phyloP scores from a whole-genome alignment of 202 grass and related monocot species.

The Schoenoplectus triqueter region DNA sequence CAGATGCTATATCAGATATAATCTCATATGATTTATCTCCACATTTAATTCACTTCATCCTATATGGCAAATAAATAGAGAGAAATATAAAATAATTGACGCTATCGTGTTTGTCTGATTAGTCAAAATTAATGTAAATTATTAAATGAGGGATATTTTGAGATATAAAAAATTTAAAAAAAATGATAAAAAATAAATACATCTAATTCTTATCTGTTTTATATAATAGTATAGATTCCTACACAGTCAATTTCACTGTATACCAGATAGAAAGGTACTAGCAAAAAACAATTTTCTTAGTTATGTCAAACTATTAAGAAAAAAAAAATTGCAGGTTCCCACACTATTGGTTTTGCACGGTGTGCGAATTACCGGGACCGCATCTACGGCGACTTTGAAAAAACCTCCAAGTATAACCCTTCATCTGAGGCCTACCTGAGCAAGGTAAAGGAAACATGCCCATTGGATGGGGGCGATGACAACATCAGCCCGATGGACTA shows the following conservation, averaged over 20 bases:
- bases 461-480: slow-evolving; percentile 58
- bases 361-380: slow-evolving; percentile 83
- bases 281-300: slow-evolving; percentile 10
- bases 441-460: slow-evolving; percentile 74
- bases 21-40: no score
- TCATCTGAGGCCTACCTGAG: slow-evolving; percentile 58
- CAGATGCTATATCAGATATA: no score
- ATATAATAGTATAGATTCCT: no score
- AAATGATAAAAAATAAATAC: no score
- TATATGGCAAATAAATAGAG: no score
- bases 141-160: no score
- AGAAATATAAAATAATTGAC: no score
- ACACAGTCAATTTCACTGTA: not conserved
- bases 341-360: slow-evolving; percentile 83
- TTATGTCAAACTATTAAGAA: not conserved
- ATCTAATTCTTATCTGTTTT: no score
- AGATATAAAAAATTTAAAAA: no score
- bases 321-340: slow-evolving; percentile 54
- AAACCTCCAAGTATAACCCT: slow-evolving; percentile 60
- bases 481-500: slow-evolving; percentile 83
- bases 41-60: no score
- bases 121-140: no score
- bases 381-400: slow-evolving; percentile 76
- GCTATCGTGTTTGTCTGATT: no score
- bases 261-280: not conserved